phyloP scores from a whole-genome alignment of 2,329 filamentous ascomycete genomes.

The Alternaria tenuissima region DNA sequence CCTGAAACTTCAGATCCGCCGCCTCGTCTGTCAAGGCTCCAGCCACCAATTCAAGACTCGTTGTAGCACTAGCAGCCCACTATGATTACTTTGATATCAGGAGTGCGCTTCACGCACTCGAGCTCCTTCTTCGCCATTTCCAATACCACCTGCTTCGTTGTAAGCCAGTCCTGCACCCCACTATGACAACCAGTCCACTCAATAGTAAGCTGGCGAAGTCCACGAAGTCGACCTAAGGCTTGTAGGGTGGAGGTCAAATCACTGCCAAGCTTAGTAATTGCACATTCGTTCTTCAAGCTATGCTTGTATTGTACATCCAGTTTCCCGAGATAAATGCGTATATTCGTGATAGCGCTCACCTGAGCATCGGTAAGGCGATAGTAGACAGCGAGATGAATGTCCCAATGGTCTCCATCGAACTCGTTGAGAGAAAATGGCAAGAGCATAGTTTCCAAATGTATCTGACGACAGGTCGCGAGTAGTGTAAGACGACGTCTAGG shows the following conservation, averaged over 20 bases:
- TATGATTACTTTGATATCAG: background rate
- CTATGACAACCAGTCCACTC: background rate
- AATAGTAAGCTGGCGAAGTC: background rate
- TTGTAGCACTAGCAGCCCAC: background rate
- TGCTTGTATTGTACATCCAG: background rate
- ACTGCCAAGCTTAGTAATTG: background rate
- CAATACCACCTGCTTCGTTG: background rate
- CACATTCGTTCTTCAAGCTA: background rate
- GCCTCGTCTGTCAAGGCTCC: background rate
- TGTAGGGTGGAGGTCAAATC: background rate
- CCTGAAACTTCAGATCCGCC: background rate
- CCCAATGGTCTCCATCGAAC: constrained; percentile 7
- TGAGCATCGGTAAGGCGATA: constrained; percentile 6
- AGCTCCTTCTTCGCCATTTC: background rate
- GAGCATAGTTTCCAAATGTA: background rate
- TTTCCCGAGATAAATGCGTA: constrained; percentile 3
- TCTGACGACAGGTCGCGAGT: background rate
- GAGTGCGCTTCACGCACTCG: background rate
- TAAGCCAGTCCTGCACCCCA: background rate
- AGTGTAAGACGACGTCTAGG: constrained; percentile 3
- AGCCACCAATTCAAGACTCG: background rate
- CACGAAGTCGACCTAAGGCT: background rate
- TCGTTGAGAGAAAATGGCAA: constrained; percentile 1
- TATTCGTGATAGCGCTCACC: constrained; percentile 7
- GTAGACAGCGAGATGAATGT: constrained; percentile 10